Percentiles rank a stretch among this genome's conserved stretches.
These are phyloP conservation scores for Fomitopsis palustris DNA, from an alignment of 1,284 basidiomycete genomes.

Conservation along the genomic window DNA sequence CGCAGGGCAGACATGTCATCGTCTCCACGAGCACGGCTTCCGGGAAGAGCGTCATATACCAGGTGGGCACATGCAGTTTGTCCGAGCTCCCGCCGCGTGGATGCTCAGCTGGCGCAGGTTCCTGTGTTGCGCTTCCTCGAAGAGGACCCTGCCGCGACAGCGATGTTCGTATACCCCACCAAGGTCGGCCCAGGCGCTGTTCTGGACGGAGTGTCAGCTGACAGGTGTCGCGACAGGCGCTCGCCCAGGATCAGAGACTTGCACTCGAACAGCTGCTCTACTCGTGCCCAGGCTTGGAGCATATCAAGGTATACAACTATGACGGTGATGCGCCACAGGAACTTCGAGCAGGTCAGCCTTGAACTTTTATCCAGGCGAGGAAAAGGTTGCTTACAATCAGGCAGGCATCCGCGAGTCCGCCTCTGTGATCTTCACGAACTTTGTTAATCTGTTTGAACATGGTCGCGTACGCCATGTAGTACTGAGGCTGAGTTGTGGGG, in stretches of 20 bases:
- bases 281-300: constrained; percentile 59
- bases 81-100: not conserved
- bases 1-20: constrained; percentile 68
- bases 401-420: constrained; percentile 61
- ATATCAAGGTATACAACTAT: constrained; percentile 74
- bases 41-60: constrained; percentile 90
- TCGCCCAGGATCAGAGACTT: constrained; percentile 85
- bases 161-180: constrained; percentile 88
- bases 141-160: constrained; percentile 58
- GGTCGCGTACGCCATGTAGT: not conserved
- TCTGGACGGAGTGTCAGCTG: not conserved
- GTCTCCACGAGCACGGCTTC: constrained; percentile 91
- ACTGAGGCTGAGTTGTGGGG: constrained; percentile 1
- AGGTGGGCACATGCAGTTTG: constrained; percentile 43
- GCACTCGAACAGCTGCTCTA: constrained; percentile 67
- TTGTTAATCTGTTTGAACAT: constrained; percentile 40
- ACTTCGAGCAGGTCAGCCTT: constrained; percentile 45
- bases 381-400: not conserved
- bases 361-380: not conserved
- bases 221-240: constrained; percentile 47
- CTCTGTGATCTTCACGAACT: constrained; percentile 76
- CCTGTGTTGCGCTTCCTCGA: constrained; percentile 73
- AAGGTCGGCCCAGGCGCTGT: constrained; percentile 51
- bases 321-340: constrained; percentile 87
- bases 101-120: constrained; percentile 40